A percentile compares a stretch with the other conserved stretches of the same genome.
phyloP scores from a whole-genome alignment of 441 rosid species.

The Macaranga tanarius region DNA sequence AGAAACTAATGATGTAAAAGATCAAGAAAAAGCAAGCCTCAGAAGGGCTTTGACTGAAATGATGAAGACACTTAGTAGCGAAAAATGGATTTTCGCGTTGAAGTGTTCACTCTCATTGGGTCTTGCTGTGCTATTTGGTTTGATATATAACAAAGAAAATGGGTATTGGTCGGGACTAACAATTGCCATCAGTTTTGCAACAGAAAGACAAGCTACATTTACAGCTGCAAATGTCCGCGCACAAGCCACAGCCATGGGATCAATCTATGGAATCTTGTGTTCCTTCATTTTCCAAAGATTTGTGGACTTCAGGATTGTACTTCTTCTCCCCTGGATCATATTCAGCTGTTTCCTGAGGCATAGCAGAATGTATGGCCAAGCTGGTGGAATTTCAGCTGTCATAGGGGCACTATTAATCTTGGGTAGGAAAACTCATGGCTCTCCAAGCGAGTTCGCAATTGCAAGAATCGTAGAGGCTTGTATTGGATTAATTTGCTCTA shows the following conservation, averaged over 20 bases:
- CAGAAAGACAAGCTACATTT: conserved; percentile 64
- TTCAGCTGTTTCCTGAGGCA: conserved; percentile 61
- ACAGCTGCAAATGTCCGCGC: conserved; percentile 64
- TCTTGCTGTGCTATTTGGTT: conserved; percentile 68
- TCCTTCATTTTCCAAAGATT: conserved; percentile 46
- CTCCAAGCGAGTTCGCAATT: conserved; percentile 64
- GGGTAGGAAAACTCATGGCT: conserved; percentile 62
- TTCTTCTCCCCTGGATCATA: conserved; percentile 73
- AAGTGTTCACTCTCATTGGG: conserved; percentile 74
- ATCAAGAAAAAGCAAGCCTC: conserved; percentile 18
- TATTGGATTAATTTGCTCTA: conserved; percentile 60
- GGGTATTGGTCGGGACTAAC: conserved; percentile 85
- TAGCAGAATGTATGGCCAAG: conserved; percentile 69
- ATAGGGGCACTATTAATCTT: conserved; percentile 65
- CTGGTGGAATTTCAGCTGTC: conserved; percentile 63
- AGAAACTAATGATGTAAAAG: conserved; percentile 26
- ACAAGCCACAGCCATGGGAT: conserved; percentile 82
- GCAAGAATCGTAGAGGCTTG: conserved; percentile 58
- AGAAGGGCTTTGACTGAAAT: conserved; percentile 24
- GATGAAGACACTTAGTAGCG: conserved; percentile 28
- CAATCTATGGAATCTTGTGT: conserved; percentile 65
- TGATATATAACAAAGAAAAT: conserved; percentile 47
- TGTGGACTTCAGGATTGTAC: conserved; percentile 47
- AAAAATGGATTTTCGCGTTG: conserved; percentile 51
- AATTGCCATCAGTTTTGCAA: conserved; percentile 62